These are phyloP conservation scores for Russula dissimulans DNA, from an alignment of 768 basidiomycete genomes.

Conservation along the genomic window DNA sequence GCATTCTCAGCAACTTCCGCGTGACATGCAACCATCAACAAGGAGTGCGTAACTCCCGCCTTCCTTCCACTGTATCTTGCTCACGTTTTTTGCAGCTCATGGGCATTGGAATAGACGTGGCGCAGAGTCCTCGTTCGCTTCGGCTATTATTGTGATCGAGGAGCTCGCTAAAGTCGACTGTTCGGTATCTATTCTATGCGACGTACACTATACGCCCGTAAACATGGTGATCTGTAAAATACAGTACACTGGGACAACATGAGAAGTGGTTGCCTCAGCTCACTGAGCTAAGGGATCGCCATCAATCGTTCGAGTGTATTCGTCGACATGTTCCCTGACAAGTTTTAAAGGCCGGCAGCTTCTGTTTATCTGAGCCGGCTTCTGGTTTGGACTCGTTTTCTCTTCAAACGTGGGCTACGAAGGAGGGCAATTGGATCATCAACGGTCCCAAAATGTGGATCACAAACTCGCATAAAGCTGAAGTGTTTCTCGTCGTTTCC, in stretches of 20 bases:
- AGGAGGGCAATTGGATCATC: constrained; percentile 74
- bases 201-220: constrained; percentile 97
- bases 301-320: neutral
- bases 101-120: constrained; percentile 94
- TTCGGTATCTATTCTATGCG: constrained; percentile 90
- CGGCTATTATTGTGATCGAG: constrained; percentile 96
- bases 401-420: constrained; percentile 83
- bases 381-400: constrained; percentile 98
- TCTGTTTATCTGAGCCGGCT: constrained; percentile 89
- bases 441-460: constrained; percentile 99
- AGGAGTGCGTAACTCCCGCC: constrained; percentile 49
- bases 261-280: constrained; percentile 84
- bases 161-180: constrained; percentile 96
- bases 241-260: constrained; percentile 77
- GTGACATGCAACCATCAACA: constrained; percentile 47
- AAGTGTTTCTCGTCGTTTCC: constrained; percentile 90
- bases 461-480: constrained; percentile 88
- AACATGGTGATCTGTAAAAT: constrained; percentile 84
- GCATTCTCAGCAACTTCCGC: constrained; percentile 19
- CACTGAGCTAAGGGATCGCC: constrained; percentile 58
- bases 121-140: constrained; percentile 83
- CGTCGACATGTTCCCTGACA: neutral
- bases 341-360: constrained; percentile 71
- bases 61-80: neutral
- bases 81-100: constrained; percentile 54